Base-by-base conservation (phyloP, 352 stramenopile genomes). In the Thalassiosira delicatula region DNA sequence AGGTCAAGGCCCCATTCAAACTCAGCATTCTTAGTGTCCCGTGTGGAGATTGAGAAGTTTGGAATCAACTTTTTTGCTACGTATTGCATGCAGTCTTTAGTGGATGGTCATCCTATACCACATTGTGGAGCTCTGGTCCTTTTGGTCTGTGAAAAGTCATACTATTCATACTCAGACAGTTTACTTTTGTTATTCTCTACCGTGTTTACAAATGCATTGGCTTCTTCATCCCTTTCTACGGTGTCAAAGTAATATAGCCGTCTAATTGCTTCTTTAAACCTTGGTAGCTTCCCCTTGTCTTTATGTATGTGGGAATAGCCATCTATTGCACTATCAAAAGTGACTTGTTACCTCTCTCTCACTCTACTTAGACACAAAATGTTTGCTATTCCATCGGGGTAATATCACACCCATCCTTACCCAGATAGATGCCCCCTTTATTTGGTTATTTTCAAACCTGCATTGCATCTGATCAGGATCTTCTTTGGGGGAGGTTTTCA, bases 401-500 rank as follows among this genome's bases (percentile, higher is more conserved):
- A 68, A 59, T 72, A 85, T 71, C 81, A 88, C 14, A 88, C 76
- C 35, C 19, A 57, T 8, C 73, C 73, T 49, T 85, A 84, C 25
- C 72, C 78, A 25, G 60, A 42, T 0, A 88, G 32, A n/a, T 74
- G 11, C 21, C 67, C 80, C 9, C 54, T 42, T 17, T 57, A 27
- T 37, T 75, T 67, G 9, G 62, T 77, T 2, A n/a, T 73, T 40
- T 25, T 46, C 0, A 61, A 62, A 17, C 84, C 84, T 19, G 60
- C 74, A 61, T 89, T 84, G 25, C 74, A 78, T 27, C 68, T 17
- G n/a, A 89, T 70, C n/a, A n/a, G n/a, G n/a, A n/a, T n/a, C n/a
- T n/a, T n/a, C n/a, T n/a, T n/a, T n/a, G n/a, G n/a, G n/a, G n/a
- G n/a, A n/a, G n/a, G n/a, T n/a, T n/a, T n/a, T n/a, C n/a, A n/a